Evolutionary conservation across 306 rosid species (phyloP), one percentile per base, ranked within the genome.

Genomic region (Acacia melanoxylon): DNA sequence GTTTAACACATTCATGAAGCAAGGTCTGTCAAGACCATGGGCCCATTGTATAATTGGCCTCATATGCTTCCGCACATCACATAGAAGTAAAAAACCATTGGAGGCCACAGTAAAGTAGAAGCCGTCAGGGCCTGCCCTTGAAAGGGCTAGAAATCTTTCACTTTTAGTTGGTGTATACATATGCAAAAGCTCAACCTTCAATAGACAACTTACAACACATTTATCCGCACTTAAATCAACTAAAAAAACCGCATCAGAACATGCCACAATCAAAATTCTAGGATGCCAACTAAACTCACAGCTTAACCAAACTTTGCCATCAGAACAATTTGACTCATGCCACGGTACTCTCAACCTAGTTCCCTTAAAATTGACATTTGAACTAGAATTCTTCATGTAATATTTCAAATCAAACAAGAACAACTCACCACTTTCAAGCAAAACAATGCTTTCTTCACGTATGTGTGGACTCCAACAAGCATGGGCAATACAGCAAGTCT

Each of bases 241-340:
- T 67, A 91, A 82, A 82, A 90, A 93, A 70, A 93, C 76, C 1
- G 88, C 91, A 79, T 91, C 91, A 8, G 89, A 87, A n/a, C 86
- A 77, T 0, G 91, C 91, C 70, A 91, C 85, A 19, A 93, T 83
- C 77, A 93, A 81, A 81, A 89, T 72, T 83, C 91, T 85, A 0
- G 90, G 91, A 79, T 90, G 87, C 94, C 94, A 93, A 86, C 94
- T 89, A 72, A 93, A 91, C 37, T 91, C 96, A 86, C 92, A 91
- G 74, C 91, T 81, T 77, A 91, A 37, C 97, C 97, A 91, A 61
- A 54, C 87, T 44, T 13, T 69, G 25, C 79, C 76, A 44, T 79
- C 72, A 6, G 69, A 81, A 79, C 42, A 51, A 66, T 25, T 76
- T 0, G 15, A 84, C 82, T 70, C 76, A 81, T 75, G 82, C 94